phyloP scores from a whole-genome alignment of 495 filamentous ascomycete species.

The Penicillium crystallinum region DNA sequence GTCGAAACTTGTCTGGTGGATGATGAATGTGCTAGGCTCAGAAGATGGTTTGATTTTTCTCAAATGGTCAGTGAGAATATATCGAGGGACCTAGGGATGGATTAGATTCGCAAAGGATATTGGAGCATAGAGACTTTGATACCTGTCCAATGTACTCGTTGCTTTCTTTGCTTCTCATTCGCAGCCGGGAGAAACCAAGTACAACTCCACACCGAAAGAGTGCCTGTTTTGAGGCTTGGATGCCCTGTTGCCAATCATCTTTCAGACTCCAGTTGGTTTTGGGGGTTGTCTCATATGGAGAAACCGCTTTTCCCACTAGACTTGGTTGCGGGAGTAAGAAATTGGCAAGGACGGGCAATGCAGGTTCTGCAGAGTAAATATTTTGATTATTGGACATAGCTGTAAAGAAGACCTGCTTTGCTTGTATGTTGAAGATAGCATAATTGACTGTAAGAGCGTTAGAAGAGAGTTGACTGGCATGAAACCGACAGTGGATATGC shows the following conservation, averaged over 20 bases:
- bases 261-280: slow-evolving; percentile 28
- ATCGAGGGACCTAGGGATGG: slow-evolving; percentile 13
- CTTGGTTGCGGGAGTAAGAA: slow-evolving; percentile 18
- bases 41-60: slow-evolving; percentile 1
- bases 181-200: slow-evolving; percentile 37
- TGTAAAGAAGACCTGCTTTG: background rate
- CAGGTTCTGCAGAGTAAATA: slow-evolving; percentile 29
- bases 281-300: background rate
- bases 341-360: slow-evolving; percentile 34
- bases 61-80: slow-evolving; percentile 12
- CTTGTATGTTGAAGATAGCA: no score
- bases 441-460: background rate
- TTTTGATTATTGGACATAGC: slow-evolving; percentile 12
- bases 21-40: slow-evolving; percentile 32
- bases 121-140: background rate
- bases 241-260: slow-evolving; percentile 23
- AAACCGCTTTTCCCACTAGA: background rate
- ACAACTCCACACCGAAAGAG: slow-evolving; percentile 32
- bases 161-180: slow-evolving; percentile 19
- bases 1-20: slow-evolving; percentile 76
- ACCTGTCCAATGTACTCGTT: slow-evolving; percentile 35
- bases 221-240: slow-evolving; percentile 7
- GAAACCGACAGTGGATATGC: background rate
- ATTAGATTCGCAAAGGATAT: background rate
- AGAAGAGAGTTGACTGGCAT: background rate